Evolutionary conservation across 2,329 filamentous ascomycete species (phyloP).

Genomic region (Leptographium wingfieldii): DNA sequence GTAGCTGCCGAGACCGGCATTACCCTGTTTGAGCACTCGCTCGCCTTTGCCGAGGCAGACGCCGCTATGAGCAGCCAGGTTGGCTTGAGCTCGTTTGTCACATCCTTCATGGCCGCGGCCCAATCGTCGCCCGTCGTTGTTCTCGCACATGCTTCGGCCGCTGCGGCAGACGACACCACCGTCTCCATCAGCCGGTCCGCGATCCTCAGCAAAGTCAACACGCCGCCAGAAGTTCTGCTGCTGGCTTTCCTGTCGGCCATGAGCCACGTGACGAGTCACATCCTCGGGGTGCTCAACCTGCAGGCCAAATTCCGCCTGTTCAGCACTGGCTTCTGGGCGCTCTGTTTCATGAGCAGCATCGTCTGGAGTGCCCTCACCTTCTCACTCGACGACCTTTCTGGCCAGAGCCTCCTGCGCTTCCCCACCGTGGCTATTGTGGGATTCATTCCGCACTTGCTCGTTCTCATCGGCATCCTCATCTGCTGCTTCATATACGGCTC

Average conservation of each 20-base stretch:
- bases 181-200: constrained; percentile 44
- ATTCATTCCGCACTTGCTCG: constrained; percentile 86
- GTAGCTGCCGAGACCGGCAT: constrained; percentile 82
- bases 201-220: constrained; percentile 72
- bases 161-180: constrained; percentile 16
- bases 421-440: constrained; percentile 92
- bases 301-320: constrained; percentile 70
- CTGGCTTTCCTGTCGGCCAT: constrained; percentile 80
- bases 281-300: constrained; percentile 67
- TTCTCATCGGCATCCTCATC: constrained; percentile 62
- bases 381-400: constrained; percentile 44
- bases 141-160: constrained; percentile 7
- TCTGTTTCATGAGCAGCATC: constrained; percentile 81
- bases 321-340: constrained; percentile 79
- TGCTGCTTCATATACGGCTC: constrained; percentile 68
- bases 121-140: constrained; percentile 23
- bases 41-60: constrained; percentile 93
- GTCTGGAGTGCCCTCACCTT: constrained; percentile 59
- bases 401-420: constrained; percentile 65
- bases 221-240: constrained; percentile 75
- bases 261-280: constrained; percentile 76
- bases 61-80: constrained; percentile 72
- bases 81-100: constrained; percentile 52
- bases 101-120: constrained; percentile 19
- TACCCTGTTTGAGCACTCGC: constrained; percentile 90